phyloP scores from a whole-genome alignment of 768 basidiomycete species.

The Saitozyma podzolica region DNA sequence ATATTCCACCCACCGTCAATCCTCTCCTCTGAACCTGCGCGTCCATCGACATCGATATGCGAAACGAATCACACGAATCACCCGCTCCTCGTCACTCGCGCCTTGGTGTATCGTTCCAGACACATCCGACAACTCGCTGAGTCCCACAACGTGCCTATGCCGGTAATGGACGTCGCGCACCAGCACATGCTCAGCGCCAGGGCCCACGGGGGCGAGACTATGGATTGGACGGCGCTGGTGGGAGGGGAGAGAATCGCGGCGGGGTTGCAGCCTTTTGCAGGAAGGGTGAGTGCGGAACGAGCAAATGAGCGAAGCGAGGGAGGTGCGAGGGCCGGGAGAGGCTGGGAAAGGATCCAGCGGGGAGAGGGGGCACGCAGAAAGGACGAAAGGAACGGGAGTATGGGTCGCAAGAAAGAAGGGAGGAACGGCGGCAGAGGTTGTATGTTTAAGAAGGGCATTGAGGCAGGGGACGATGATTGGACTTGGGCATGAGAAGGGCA shows the following conservation, averaged over 20 bases:
- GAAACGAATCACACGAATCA: neutral
- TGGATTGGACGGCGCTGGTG: constrained; percentile 83
- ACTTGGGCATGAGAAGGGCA: too few relatives aligned
- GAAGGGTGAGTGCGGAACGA: constrained; percentile 30
- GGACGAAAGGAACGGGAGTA: too few relatives aligned
- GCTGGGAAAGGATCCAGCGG: neutral
- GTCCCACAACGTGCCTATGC: constrained; percentile 55
- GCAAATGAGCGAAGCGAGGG: neutral
- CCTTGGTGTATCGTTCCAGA: constrained; percentile 12
- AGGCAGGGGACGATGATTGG: too few relatives aligned
- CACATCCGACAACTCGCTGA: constrained; percentile 67
- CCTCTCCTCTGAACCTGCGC: neutral
- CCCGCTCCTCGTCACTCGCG: neutral
- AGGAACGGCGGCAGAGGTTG: too few relatives aligned
- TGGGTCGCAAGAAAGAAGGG: too few relatives aligned
- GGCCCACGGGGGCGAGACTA: constrained; percentile 65
- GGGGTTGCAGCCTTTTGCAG: constrained; percentile 57
- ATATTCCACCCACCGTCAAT: neutral
- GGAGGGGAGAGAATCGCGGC: constrained; percentile 75
- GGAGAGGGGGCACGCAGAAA: too few relatives aligned
- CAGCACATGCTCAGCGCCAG: constrained; percentile 77
- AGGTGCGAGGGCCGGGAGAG: neutral
- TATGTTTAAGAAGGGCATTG: too few relatives aligned
- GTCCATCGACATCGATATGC: neutral
- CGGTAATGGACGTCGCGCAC: constrained; percentile 59